phyloP scores from a whole-genome alignment of 2,329 filamentous ascomycete genomes.

The Pestalotiopsis sp. region DNA sequence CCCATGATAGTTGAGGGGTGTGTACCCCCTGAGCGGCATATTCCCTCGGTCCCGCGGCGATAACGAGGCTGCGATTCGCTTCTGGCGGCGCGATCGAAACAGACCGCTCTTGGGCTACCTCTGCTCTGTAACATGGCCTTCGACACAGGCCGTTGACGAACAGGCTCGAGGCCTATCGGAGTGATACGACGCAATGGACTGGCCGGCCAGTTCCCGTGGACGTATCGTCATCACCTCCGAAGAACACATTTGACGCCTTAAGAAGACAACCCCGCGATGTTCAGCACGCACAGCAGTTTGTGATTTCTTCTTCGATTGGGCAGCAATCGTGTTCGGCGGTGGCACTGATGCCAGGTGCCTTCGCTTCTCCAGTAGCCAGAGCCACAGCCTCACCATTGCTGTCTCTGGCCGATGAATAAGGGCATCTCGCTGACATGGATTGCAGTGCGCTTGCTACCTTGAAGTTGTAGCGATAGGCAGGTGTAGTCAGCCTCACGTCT shows the following conservation, averaged over 20 bases:
- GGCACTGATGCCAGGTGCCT: neutral
- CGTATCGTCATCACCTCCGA: too few species aligned
- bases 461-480: too few species aligned
- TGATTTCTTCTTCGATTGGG: neutral
- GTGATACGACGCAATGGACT: too few species aligned
- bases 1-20: neutral
- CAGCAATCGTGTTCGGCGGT: neutral
- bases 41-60: neutral
- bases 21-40: neutral
- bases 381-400: too few species aligned
- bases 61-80: too few species aligned
- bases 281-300: neutral
- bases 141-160: too few species aligned
- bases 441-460: neutral
- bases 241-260: neutral
- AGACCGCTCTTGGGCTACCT: too few species aligned
- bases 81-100: too few species aligned
- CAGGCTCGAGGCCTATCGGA: too few species aligned
- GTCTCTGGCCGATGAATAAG: neutral
- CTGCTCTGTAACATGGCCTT: too few species aligned
- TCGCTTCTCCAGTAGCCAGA: neutral
- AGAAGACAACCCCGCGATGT: neutral
- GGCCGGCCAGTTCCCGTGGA: too few species aligned
- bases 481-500: too few species aligned
- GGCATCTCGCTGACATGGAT: neutral